Percentiles rank a stretch among this genome's conserved stretches.
Evolutionary conservation across 192 early-diverging fungal genomes (phyloP).

Genomic region (Backusella australiensis): DNA sequence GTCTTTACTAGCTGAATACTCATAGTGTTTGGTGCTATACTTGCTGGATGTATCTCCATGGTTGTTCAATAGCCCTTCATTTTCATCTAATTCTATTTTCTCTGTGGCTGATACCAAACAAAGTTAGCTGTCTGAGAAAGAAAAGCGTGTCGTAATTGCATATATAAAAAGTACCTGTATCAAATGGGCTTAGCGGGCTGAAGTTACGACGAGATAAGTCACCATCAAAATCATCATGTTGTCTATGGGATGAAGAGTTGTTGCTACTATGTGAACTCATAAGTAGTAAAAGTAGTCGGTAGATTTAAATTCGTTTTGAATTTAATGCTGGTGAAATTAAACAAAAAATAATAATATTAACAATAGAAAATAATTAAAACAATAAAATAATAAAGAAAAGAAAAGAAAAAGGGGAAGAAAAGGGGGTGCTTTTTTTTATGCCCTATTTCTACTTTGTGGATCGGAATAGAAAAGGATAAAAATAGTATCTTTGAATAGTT

Average conservation of each 20-base stretch:
- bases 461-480: neutral
- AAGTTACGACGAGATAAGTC: neutral
- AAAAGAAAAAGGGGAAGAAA: neutral
- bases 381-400: neutral
- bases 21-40: neutral
- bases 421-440: neutral
- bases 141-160: neutral
- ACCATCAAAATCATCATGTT: neutral
- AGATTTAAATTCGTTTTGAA: too few species aligned
- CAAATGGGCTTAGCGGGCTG: slow-evolving; percentile 1
- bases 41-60: neutral
- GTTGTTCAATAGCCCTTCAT: neutral
- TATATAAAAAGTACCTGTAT: neutral
- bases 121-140: slow-evolving; percentile 2
- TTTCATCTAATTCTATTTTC: neutral
- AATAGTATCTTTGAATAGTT: neutral
- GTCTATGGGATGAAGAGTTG: neutral
- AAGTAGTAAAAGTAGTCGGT: neutral
- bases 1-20: neutral
- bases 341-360: too few species aligned
- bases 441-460: neutral
- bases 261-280: neutral
- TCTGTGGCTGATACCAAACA: neutral
- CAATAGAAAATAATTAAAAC: too few species aligned
- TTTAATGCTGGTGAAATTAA: too few species aligned